phyloP scores from a whole-genome alignment of 495 filamentous ascomycete species.

The Aspergillus taichungensis region DNA sequence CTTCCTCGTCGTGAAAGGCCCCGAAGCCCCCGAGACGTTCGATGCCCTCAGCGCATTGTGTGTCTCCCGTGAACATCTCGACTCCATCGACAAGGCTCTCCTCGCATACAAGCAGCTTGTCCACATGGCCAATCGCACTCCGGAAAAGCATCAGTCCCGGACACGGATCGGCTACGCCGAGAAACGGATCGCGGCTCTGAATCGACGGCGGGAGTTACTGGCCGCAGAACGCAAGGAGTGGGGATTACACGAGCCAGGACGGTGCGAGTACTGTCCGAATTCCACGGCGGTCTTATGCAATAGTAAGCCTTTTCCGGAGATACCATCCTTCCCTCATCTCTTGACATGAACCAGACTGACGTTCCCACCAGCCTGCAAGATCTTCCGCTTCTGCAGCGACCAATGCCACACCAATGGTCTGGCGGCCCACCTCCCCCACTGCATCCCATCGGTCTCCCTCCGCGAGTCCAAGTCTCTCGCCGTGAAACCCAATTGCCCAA shows the following conservation, averaged over 20 bases:
- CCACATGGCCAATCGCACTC: slow-evolving; percentile 16
- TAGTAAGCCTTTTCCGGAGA: slow-evolving; percentile 15
- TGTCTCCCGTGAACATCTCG: slow-evolving; percentile 21
- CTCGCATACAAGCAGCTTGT: slow-evolving; percentile 22
- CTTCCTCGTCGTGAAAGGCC: slow-evolving; percentile 14
- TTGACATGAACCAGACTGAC: background rate
- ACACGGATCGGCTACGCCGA: slow-evolving; percentile 20
- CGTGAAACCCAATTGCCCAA: slow-evolving; percentile 18
- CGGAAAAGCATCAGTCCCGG: slow-evolving; percentile 14
- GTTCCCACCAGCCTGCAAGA: slow-evolving; percentile 18
- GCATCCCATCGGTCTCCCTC: slow-evolving; percentile 23
- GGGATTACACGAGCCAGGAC: slow-evolving; percentile 13
- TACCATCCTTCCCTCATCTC: background rate
- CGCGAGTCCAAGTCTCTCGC: slow-evolving; percentile 24
- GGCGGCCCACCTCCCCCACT: slow-evolving; percentile 9
- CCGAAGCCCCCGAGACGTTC: slow-evolving; percentile 19
- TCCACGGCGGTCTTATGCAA: slow-evolving; percentile 19
- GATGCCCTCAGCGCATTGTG: slow-evolving; percentile 23
- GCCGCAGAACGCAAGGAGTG: slow-evolving; percentile 19
- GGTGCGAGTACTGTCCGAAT: slow-evolving; percentile 13
- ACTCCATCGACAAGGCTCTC: slow-evolving; percentile 20
- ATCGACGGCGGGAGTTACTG: slow-evolving; percentile 17
- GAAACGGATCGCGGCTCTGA: slow-evolving; percentile 18
- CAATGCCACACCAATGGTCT: slow-evolving; percentile 12
- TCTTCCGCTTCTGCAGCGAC: slow-evolving; percentile 23